Evolutionary conservation across 2,329 filamentous ascomycete species (phyloP).

Genomic region (Aurifilum marmelostoma): DNA sequence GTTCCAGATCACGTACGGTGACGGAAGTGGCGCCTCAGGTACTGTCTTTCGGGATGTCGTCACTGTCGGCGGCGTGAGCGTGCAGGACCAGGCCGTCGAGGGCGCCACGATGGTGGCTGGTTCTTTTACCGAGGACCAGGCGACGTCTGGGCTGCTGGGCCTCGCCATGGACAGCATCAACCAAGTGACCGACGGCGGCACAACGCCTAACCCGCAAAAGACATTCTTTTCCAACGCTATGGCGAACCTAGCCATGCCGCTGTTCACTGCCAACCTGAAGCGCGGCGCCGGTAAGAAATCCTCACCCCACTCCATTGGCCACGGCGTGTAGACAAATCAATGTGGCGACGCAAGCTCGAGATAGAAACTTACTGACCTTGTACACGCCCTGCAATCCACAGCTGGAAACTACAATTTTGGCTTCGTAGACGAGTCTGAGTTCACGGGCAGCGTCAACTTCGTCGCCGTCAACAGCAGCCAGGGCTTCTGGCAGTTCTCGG

Average conservation of each 20-base stretch:
- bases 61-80: conserved; percentile 60
- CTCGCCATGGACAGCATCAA: conserved; percentile 65
- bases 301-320: not conserved
- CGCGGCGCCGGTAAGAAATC: conserved; percentile 38
- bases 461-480: conserved; percentile 54
- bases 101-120: conserved; percentile 60
- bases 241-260: conserved; percentile 34
- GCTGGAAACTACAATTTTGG: conserved; percentile 43
- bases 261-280: conserved; percentile 42
- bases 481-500: conserved; percentile 66
- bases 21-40: conserved; percentile 63
- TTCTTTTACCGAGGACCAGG: conserved; percentile 40
- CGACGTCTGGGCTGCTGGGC: conserved; percentile 53
- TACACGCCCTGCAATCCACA: conserved; percentile 13
- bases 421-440: conserved; percentile 58
- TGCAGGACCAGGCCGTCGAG: conserved; percentile 65
- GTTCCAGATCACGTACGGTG: conserved; percentile 67
- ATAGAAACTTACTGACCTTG: conserved; percentile 11
- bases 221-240: conserved; percentile 47
- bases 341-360: not conserved
- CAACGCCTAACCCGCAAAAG: conserved; percentile 52
- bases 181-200: conserved; percentile 57
- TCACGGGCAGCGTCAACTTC: conserved; percentile 62
- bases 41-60: conserved; percentile 68
- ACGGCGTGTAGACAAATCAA: not conserved